Evolutionary conservation across 2,329 filamentous ascomycete species (phyloP), one percentile per base, ranked within the genome.

Genomic region (Trichophyton schoenleinii): DNA sequence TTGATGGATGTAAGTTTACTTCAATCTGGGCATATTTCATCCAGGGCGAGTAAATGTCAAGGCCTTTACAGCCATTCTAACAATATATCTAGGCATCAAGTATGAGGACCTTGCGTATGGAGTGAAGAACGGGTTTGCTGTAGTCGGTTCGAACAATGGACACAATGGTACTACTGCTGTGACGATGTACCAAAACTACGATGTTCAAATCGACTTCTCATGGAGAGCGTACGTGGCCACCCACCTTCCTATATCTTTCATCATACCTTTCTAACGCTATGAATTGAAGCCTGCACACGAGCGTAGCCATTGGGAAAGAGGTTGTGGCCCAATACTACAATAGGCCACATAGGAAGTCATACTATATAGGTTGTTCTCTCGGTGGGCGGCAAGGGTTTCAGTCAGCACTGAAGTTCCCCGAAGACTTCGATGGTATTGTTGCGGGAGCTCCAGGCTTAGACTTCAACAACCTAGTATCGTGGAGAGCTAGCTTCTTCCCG

Each of bases 91-190:
- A 72, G 70, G 77, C 63, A 69, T 72, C 34, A 70, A 73, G 63
- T 72, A 77, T 62, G 67, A 72, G 58, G 74, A 71, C 63, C 66
- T 70, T 57, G 71, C 68, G 1, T 77, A 78, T 31, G 70, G 71
- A 0, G 67, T 68, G 9, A 61, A 66, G 0, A 68, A 71, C n/a
- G 74, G 73, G 0, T 78, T 78, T 52, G 69, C 74, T 0, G 68
- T 70, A 0, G 70, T 78, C 22, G 76, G 74, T 1, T 72, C 76
- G 0, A 78, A 78, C 59, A 76, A 76, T 25, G 76, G 76, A 1
- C 76, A 78, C 25, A 75, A 77, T 62, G 76, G 74, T 25, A 67
- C 70, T 15, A 70, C 68, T 9, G 77, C 76, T 11, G 58, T 63
- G 25, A 67, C 73, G 0, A 78, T 79, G 64, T 71, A 73, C 46